Conservation (phyloP, 1,284 basidiomycete genomes). For the Cystobasidiaceae sp. region DNA sequence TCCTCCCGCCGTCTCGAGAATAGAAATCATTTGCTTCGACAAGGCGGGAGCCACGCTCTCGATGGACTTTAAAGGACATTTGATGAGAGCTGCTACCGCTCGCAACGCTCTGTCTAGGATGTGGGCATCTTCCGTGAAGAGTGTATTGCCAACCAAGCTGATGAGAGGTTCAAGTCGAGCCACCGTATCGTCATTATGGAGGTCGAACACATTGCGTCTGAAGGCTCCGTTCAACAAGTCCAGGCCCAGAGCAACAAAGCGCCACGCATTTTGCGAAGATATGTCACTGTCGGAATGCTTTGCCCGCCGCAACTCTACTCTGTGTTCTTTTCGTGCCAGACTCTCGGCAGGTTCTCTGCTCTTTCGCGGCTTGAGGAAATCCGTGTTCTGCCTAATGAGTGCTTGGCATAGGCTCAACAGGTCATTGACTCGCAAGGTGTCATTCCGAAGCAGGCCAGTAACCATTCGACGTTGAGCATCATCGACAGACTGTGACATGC, state of each 20-base stretch:
- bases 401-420: slow-evolving; percentile 81
- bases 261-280: slow-evolving; percentile 74
- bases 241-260: slow-evolving; percentile 87
- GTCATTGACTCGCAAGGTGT: slow-evolving; percentile 63
- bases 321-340: slow-evolving; percentile 54
- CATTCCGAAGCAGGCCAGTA: slow-evolving; percentile 77
- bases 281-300: slow-evolving; percentile 57
- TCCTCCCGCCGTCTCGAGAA: slow-evolving; percentile 76
- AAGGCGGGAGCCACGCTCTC: slow-evolving; percentile 75
- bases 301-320: slow-evolving; percentile 58
- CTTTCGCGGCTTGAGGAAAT: slow-evolving; percentile 54
- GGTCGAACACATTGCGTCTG: slow-evolving; percentile 77
- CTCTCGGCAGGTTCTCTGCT: slow-evolving; percentile 40
- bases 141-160: slow-evolving; percentile 79
- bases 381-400: slow-evolving; percentile 82
- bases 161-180: slow-evolving; percentile 82
- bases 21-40: slow-evolving; percentile 76
- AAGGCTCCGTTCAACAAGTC: slow-evolving; percentile 87
- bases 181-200: slow-evolving; percentile 62
- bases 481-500: slow-evolving; percentile 79
- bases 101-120: slow-evolving; percentile 78
- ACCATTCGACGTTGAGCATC: slow-evolving; percentile 81
- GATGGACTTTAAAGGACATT: slow-evolving; percentile 74
- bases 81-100: slow-evolving; percentile 72
- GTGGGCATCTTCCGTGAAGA: slow-evolving; percentile 75